Conservation (phyloP, 2,329 filamentous ascomycete genomes). For the Penicillium sp. region DNA sequence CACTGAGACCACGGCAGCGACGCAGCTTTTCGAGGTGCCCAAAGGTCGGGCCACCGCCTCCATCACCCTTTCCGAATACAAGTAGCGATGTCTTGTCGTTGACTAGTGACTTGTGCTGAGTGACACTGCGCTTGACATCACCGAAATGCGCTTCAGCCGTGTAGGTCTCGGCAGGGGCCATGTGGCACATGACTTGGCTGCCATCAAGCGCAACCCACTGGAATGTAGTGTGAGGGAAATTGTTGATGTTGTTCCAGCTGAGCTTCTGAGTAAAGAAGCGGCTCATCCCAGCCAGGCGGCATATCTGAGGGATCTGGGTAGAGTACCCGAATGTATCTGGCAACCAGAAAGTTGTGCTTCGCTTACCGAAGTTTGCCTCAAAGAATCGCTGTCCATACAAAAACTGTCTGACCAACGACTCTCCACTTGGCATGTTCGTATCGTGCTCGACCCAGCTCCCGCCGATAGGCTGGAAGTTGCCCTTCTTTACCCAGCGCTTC, state of each 20-base stretch:
- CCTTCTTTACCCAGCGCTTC: constrained; percentile 84
- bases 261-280: constrained; percentile 97
- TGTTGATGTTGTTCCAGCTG: constrained; percentile 99
- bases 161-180: constrained; percentile 94
- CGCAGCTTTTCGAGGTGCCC: constrained; percentile 93
- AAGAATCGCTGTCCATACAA: constrained; percentile 94
- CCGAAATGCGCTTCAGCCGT: constrained; percentile 93
- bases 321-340: constrained; percentile 99
- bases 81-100: constrained; percentile 87
- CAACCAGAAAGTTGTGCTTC: constrained; percentile 92
- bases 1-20: constrained; percentile 84
- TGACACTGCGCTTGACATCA: constrained; percentile 83
- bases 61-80: constrained; percentile 95
- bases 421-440: constrained; percentile 93
- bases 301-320: constrained; percentile 88
- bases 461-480: constrained; percentile 89
- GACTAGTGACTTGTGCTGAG: constrained; percentile 93
- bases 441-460: constrained; percentile 99
- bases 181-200: constrained; percentile 95
- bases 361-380: constrained; percentile 83
- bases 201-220: constrained; percentile 97
- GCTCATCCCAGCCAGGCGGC: constrained; percentile 89
- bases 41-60: constrained; percentile 91
- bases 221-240: constrained; percentile 97
- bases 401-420: constrained; percentile 91